Conservation (phyloP, 176 grass and related monocot genomes). For the Phoenix roebelenii region DNA sequence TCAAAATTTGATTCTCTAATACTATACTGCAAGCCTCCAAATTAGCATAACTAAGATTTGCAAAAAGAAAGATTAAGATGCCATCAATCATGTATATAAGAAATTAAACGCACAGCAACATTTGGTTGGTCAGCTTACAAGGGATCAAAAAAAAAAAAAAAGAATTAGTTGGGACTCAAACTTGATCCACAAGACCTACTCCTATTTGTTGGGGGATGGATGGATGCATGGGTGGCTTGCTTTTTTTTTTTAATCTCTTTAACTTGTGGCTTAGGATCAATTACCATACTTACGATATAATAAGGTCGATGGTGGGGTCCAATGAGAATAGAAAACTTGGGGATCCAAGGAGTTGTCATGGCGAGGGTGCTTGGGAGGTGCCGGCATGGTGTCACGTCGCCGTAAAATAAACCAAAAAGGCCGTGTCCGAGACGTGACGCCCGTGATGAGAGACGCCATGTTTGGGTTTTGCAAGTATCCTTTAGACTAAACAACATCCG, state of each 20-base stretch:
- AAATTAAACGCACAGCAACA: too few species aligned
- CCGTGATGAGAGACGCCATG: constrained; percentile 34
- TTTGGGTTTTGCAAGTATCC: not conserved
- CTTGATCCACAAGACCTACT: constrained; percentile 32
- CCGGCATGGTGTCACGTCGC: constrained; percentile 47
- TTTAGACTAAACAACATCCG: too few species aligned
- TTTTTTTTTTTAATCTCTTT: too few species aligned
- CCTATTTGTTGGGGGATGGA: constrained; percentile 16
- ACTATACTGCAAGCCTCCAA: too few species aligned
- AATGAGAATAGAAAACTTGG: not conserved
- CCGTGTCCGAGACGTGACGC: constrained; percentile 33
- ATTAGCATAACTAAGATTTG: too few species aligned
- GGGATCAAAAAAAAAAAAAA: not conserved
- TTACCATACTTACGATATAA: constrained; percentile 17
- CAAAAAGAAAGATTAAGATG: too few species aligned
- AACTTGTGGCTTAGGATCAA: constrained; percentile 16
- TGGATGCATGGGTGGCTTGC: not conserved
- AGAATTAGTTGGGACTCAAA: constrained; percentile 30
- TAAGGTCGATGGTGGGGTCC: not conserved
- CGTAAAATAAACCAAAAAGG: constrained; percentile 27
- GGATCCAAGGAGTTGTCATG: constrained; percentile 29
- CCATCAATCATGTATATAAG: too few species aligned
- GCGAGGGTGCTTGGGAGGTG: not conserved
- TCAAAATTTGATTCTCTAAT: too few species aligned
- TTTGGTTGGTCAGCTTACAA: not conserved